Base-by-base conservation (phyloP, 2,329 filamentous ascomycete species). In the Monascus ruber region DNA sequence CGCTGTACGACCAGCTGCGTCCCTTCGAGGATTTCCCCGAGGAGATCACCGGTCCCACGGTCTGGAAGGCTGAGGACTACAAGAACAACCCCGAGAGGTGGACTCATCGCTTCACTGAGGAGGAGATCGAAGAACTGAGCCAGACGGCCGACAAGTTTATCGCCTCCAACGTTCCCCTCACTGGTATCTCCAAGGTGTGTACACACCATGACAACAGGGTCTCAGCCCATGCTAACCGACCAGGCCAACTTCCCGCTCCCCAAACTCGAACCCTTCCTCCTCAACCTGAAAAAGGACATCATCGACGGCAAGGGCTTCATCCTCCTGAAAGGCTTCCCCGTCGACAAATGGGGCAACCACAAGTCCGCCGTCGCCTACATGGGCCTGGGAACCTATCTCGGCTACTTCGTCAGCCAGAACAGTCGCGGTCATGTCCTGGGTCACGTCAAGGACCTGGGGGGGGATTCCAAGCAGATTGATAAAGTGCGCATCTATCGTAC, bases 331-430 rank as follows among this genome's bases (percentile, higher is more conserved):
- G 79, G 82, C 37, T 81, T 94, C 58, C 86, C 85, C 1, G 83
- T 87, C 1, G 54, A 73, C 33, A 58, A 74, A 62, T 94, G 87
- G 87, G 78, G 81, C 0, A 75, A 77, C 38, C 74, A 78, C 57
- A 94, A 94, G 66, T 84, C 78, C 7, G 85, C 85, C 5, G 79
- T 86, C 7, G 85, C 82, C n/a, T 94, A 93, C 65, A 88, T 94
- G 81, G 87, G 87, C 4, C 72, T 94, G 2, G 81, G 84, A 32
- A 85, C 83, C 4, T 81, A 94, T 60, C 72, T 94, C 6, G 86
- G 87, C 42, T 91, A 93, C 68, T 89, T 91, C 47, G 77, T 94
- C 32, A 84, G 78, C 24, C 87, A 94, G 56, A 94, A 94, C 65
- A 79, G 81, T 11, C 76, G 78, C 11, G 86, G 86, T 34, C 86